A percentile compares a stretch with the other conserved stretches of the same genome.
Conservation (phyloP, 257 asterid genomes). For the Ilex asprella region DNA sequence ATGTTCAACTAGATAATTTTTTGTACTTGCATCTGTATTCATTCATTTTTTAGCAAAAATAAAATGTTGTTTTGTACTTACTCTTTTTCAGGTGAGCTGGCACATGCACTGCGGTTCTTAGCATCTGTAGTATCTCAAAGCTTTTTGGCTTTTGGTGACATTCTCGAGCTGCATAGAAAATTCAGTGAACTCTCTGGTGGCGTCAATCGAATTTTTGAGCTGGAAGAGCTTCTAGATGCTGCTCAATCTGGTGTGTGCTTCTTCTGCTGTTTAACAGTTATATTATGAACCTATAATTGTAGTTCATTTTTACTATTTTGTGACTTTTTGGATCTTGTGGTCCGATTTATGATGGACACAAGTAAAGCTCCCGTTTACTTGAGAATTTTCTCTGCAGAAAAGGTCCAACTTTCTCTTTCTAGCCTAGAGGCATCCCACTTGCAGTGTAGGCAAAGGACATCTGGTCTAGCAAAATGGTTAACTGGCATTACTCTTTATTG, state of each 20-base stretch:
- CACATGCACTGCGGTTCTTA: conserved; percentile 90
- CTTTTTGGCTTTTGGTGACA: conserved; percentile 99
- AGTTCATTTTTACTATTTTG: no score
- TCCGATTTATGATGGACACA: not conserved
- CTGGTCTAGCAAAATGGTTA: no score
- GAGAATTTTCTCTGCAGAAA: no score
- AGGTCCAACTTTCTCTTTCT: no score
- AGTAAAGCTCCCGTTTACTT: not conserved
- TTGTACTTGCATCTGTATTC: conserved; percentile 1
- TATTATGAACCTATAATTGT: conserved; percentile 1
- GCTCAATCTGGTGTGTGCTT: conserved; percentile 68
- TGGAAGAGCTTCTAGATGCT: conserved; percentile 86
- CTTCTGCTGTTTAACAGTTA: conserved; percentile 1
- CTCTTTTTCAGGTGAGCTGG: conserved; percentile 72
- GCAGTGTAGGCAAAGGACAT: no score
- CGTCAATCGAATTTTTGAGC: conserved; percentile 80
- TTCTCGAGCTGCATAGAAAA: conserved; percentile 90
- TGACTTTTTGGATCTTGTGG: not conserved
- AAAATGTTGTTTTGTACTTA: conserved; percentile 3
- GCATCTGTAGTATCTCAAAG: conserved; percentile 99
- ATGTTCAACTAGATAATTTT: conserved; percentile 6
- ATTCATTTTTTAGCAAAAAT: conserved; percentile 3
- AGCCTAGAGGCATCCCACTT: no score
- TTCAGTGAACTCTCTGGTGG: conserved; percentile 98
- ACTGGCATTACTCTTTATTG: no score